These are phyloP conservation scores for Lactuca saligna DNA, from an alignment of 129 eudicot genomes.

Conservation along the genomic window DNA sequence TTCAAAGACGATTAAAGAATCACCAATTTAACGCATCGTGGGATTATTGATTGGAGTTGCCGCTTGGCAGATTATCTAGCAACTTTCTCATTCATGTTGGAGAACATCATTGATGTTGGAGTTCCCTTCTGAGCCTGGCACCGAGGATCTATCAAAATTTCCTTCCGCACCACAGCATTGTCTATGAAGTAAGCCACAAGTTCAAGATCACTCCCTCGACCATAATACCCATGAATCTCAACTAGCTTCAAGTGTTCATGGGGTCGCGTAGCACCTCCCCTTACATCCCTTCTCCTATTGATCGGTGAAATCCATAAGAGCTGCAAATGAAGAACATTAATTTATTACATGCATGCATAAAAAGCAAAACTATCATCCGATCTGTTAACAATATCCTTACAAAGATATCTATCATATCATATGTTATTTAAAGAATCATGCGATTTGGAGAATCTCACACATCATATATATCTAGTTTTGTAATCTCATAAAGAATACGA, in stretches of 20 bases:
- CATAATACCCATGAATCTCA: not conserved
- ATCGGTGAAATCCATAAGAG: conserved; percentile 3
- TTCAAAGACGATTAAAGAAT: not conserved
- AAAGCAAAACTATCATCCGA: no score
- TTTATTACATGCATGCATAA: no score
- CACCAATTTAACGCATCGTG: not conserved
- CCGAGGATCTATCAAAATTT: not conserved
- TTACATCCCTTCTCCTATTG: not conserved
- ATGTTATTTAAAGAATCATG: no score
- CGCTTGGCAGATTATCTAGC: conserved; percentile 6
- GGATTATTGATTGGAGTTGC: not conserved
- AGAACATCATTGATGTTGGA: not conserved
- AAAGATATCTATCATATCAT: no score
- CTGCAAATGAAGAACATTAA: not conserved
- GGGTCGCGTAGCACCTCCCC: not conserved
- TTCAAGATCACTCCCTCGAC: conserved; percentile 4
- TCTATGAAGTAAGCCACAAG: not conserved
- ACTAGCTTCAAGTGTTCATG: not conserved
- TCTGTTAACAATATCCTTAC: no score
- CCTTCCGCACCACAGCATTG: not conserved
- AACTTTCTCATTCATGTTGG: not conserved
- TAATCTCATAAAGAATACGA: no score
- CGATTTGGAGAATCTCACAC: no score
- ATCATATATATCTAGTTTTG: no score
- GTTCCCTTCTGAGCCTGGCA: not conserved